Conservation (phyloP, 148 eudicot species). For the Agrostemma githago region DNA sequence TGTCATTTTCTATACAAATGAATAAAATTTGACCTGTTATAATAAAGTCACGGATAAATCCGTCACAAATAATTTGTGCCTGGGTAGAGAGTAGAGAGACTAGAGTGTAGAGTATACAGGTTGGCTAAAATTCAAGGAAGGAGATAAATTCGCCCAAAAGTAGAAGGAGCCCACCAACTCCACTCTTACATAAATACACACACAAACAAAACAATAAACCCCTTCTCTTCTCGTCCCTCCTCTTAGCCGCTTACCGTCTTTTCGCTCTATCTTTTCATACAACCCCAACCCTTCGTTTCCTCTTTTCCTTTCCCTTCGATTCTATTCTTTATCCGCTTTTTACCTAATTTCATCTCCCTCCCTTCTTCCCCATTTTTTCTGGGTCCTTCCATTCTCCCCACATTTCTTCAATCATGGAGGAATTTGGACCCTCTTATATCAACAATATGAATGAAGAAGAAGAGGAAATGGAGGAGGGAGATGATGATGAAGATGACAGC, state of each 20-base stretch:
- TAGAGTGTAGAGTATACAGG: not conserved
- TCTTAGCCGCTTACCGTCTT: not conserved
- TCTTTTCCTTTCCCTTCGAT: not conserved
- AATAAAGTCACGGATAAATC: no score
- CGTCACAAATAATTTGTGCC: no score
- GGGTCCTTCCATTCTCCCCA: slow-evolving; percentile 16
- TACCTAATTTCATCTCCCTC: slow-evolving; percentile 14
- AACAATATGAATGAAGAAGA: slow-evolving; percentile 19
- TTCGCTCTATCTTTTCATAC: not conserved
- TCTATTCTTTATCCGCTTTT: not conserved
- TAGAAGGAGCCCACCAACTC: slow-evolving; percentile 7
- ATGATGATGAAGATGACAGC: slow-evolving; percentile 17
- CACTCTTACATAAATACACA: slow-evolving; percentile 1
- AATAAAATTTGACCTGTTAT: no score
- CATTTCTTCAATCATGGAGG: slow-evolving; percentile 24
- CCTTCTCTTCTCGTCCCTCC: not conserved
- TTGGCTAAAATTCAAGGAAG: not conserved
- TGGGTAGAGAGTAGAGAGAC: no score
- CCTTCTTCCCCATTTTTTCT: slow-evolving; percentile 1
- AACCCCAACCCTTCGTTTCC: slow-evolving; percentile 1
- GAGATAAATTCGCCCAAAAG: slow-evolving; percentile 15
- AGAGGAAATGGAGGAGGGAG: not conserved
- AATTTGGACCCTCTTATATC: slow-evolving; percentile 12
- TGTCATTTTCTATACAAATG: no score
- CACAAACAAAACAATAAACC: not conserved